A percentile compares a stretch with the other conserved stretches of the same genome.
Evolutionary conservation across 352 stramenopile genomes (phyloP).

Genomic region (Pythium coloratum): DNA sequence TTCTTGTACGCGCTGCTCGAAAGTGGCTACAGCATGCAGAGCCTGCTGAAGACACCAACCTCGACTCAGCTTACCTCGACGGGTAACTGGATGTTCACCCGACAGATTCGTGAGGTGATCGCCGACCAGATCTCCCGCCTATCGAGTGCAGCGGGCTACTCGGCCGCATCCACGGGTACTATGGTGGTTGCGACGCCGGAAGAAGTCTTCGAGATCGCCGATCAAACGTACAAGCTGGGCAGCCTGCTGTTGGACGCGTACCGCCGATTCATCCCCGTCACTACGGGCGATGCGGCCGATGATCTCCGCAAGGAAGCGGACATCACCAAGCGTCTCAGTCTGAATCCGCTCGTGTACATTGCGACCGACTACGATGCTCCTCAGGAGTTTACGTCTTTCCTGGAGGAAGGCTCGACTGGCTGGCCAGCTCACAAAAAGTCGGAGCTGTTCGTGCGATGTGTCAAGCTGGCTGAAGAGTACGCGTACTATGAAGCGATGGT

Average conservation of each 20-base stretch:
- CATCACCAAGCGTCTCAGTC: slow-evolving; percentile 53
- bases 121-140: slow-evolving; percentile 62
- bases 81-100: slow-evolving; percentile 64
- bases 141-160: slow-evolving; percentile 54
- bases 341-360: slow-evolving; percentile 77
- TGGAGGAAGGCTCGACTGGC: slow-evolving; percentile 27
- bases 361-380: slow-evolving; percentile 40
- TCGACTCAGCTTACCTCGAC: slow-evolving; percentile 30
- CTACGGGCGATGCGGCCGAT: slow-evolving; percentile 43
- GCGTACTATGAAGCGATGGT: slow-evolving; percentile 86
- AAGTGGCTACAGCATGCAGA: slow-evolving; percentile 68
- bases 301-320: slow-evolving; percentile 63
- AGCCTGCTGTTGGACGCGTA: slow-evolving; percentile 57
- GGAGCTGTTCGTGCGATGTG: slow-evolving; percentile 55
- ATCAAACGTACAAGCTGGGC: slow-evolving; percentile 63
- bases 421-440: slow-evolving; percentile 46
- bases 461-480: slow-evolving; percentile 67
- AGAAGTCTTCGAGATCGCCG: slow-evolving; percentile 65
- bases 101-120: slow-evolving; percentile 58
- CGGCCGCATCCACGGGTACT: slow-evolving; percentile 29
- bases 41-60: slow-evolving; percentile 49
- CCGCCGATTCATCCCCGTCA: slow-evolving; percentile 42
- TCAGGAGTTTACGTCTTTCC: slow-evolving; percentile 11
- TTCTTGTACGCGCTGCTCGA: slow-evolving; percentile 68
- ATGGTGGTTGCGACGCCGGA: slow-evolving; percentile 47